Evolutionary conservation across 352 stramenopile genomes (phyloP), one percentile per base, ranked within the genome.

Genomic region (Phytophthora melonis): DNA sequence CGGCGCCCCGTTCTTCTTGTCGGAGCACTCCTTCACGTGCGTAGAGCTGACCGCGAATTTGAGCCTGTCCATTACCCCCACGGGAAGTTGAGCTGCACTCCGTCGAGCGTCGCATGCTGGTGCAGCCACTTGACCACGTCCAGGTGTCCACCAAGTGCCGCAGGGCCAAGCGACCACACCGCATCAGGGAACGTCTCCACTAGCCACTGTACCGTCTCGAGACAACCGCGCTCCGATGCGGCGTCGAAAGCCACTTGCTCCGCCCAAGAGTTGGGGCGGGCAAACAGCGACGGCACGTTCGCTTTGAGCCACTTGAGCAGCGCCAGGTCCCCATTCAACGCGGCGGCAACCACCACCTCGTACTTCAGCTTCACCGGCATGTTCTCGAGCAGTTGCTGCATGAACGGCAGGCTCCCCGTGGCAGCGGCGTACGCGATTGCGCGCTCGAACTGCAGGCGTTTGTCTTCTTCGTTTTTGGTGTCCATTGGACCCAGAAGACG

Each of bases 271-370:
- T 18, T 1, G 5, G 11, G 1, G 16, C 16, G 39, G 16, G 2
- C 11, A n/a, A 47, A 47, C 39, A 47, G 16, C 39, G 11, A 18
- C 39, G 39, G 39, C 16, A 0, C 39, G 11, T 18, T 47, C 5
- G 39, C 5, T 5, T 47, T 47, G 5, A 58, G 21, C 63, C 53
- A 70, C 30, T 58, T 56, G 8, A 63, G 54, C 19, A 70, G 16
- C 23, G 23, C 18, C 5, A 58, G 25, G 13, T 63, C 43, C 11
- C 63, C 53, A 18, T 5, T 50, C 10, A 58, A 39, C 11, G 39
- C 63, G 49, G 63, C 53, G n/a, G 23, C 19, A 1, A 63, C 9
- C 16, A 53, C 53, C 39, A 58, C 16, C 9, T 58, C 11, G 10
- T 3, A 52, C 0, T 21, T 16, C 14, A 69, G 27, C 21, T 10